Percentiles rank a stretch among this genome's conserved stretches.
Evolutionary conservation across 2,329 filamentous ascomycete genomes (phyloP).

Genomic region (Hymenoscyphus scutula): DNA sequence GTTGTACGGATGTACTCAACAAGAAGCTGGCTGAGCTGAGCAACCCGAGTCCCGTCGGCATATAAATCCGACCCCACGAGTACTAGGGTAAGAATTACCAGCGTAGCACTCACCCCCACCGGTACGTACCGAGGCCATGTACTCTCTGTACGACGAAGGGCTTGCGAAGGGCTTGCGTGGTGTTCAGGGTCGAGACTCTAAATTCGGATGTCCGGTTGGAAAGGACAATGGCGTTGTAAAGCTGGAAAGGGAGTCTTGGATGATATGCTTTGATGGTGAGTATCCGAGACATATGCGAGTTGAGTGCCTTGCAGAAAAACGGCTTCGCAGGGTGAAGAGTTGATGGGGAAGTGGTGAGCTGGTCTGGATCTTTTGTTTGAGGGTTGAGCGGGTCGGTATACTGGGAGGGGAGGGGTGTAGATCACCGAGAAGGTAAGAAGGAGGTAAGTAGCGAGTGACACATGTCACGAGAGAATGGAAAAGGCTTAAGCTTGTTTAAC

Average conservation of each 20-base stretch:
- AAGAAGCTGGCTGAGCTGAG: no score
- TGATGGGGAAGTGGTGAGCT: not conserved
- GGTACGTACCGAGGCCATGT: not conserved
- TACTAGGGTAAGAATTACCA: conserved; percentile 1
- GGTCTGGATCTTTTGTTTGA: not conserved
- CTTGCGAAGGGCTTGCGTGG: no score
- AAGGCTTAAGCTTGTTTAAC: no score
- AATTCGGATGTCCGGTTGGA: not conserved
- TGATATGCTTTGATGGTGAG: not conserved
- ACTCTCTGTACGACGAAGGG: not conserved
- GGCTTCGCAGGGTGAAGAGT: not conserved
- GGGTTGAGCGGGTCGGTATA: not conserved
- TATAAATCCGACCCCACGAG: not conserved
- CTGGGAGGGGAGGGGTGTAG: no score
- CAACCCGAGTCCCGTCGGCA: not conserved
- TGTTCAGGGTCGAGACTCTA: no score
- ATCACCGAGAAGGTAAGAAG: no score
- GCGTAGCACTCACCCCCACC: not conserved
- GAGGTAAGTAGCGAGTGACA: no score
- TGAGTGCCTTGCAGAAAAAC: not conserved
- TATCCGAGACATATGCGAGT: no score
- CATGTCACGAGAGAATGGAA: no score
- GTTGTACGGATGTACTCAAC: no score
- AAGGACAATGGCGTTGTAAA: no score
- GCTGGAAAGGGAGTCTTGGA: not conserved